Evolutionary conservation across 208 protist species (phyloP), one percentile per base, ranked within the genome.

Genomic region (Porcisia hertigi): DNA sequence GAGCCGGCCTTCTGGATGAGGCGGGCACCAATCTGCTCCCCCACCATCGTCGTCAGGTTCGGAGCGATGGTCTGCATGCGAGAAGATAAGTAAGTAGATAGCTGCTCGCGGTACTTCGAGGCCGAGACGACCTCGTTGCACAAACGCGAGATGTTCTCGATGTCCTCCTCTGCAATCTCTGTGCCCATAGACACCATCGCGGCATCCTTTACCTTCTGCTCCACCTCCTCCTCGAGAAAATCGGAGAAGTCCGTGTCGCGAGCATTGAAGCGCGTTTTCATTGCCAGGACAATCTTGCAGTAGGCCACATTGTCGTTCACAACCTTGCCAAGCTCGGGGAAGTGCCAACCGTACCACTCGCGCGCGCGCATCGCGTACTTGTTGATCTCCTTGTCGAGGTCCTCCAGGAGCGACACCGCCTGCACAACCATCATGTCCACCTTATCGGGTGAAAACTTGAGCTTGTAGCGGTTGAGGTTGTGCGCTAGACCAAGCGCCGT

Each of bases 341-440:
- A 99, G 93, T 99, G 98, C 98, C 98, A 99, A 45, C 98, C 98
- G 87, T 99, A 99, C 99, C 99, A 99, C 92, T 99, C 99, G 59
- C 91, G 90, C 36, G 99, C 95, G 64, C 99, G 93, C 99, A 99
- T 99, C 9, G 96, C 98, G 86, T 99, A 99, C 76, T 98, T 99
- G 90, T 99, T 99, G 64, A 99, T 94, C 85, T 99, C 99, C 88
- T 99, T 99, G 85, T 99, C 98, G 11, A 99, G 82, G 77, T 99
- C 99, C 82, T 99, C 99, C 5, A 99, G 88, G 20, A 99, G 90
- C 9, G 92, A 90, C 65, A 99, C 99, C 39, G 99, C 99, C 90
- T 99, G 99, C 66, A 99, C 98, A 64, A 99, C 99, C 99, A 99
- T 99, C 80, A 99, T 99, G 79, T 99, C 99, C 72, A 99, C 98